Conservation (phyloP, 768 basidiomycete species). For the Kwoniella mangroviensis region DNA sequence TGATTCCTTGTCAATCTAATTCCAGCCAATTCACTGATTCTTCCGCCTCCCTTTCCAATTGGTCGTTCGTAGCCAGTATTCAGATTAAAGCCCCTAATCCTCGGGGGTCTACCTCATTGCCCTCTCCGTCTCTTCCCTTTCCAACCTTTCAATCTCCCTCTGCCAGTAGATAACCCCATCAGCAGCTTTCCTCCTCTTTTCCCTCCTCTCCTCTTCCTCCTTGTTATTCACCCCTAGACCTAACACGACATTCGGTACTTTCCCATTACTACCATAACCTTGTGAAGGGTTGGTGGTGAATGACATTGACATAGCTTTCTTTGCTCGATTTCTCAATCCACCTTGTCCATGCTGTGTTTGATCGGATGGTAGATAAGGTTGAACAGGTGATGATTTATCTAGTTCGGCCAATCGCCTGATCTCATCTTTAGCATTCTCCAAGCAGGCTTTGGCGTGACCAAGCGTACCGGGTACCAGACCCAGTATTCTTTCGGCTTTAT, state of each 20-base stretch:
- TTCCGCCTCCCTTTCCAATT: background rate
- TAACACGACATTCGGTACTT: constrained; percentile 35
- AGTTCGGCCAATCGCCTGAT: constrained; percentile 27
- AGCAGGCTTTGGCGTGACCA: constrained; percentile 41
- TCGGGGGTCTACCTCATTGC: background rate
- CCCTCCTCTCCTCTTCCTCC: constrained; percentile 49
- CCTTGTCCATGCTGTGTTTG: constrained; percentile 3
- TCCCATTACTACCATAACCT: background rate
- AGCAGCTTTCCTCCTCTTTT: constrained; percentile 46
- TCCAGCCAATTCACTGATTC: no score
- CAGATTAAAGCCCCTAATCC: background rate
- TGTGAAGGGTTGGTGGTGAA: background rate
- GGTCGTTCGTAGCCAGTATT: background rate
- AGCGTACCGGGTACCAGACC: constrained; percentile 49
- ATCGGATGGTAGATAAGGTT: background rate
- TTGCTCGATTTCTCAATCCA: constrained; percentile 16
- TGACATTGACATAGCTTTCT: constrained; percentile 23
- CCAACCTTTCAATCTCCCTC: constrained; percentile 44
- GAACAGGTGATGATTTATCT: background rate
- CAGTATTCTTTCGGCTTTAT: constrained; percentile 46
- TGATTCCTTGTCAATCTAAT: no score
- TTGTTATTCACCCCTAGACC: constrained; percentile 30
- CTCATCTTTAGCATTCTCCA: constrained; percentile 50
- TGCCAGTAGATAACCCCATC: constrained; percentile 54
- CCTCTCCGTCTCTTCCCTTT: constrained; percentile 27